phyloP scores from a whole-genome alignment of 345 rosid genomes.

The Excoecaria cochinchinensis region DNA sequence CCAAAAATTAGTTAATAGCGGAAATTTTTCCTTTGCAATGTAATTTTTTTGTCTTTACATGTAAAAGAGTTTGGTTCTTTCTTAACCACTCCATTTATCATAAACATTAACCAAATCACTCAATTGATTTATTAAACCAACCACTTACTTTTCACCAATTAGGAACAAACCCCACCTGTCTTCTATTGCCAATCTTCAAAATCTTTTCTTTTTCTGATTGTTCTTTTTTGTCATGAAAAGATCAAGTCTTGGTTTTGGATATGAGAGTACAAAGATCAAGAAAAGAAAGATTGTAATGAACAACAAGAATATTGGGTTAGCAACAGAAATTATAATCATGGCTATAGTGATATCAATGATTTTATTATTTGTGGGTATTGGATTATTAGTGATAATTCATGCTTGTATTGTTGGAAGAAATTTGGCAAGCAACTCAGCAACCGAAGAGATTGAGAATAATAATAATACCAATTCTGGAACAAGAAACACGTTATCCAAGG shows the following conservation, averaged over 20 bases:
- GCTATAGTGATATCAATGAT: conserved; percentile 32
- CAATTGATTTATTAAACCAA: conserved; percentile 2
- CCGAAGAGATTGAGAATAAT: background rate
- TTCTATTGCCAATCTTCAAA: background rate
- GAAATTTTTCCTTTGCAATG: background rate
- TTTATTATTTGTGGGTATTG: conserved; percentile 42
- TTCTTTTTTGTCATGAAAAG: background rate
- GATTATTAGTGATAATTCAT: conserved; percentile 40
- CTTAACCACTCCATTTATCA: conserved; percentile 31
- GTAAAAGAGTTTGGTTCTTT: background rate
- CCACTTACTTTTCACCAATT: background rate
- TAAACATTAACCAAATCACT: conserved; percentile 13
- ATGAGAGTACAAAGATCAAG: background rate
- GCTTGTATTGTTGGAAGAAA: conserved; percentile 42
- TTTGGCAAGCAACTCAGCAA: conserved; percentile 16
- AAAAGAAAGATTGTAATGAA: conserved; percentile 18
- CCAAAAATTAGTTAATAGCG: no score
- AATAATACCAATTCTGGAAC: background rate
- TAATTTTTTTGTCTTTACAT: conserved; percentile 10
- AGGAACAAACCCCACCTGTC: background rate
- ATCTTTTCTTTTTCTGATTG: background rate
- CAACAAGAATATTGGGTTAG: conserved; percentile 4
- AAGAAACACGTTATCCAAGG: conserved; percentile 35
- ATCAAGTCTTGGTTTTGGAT: background rate
- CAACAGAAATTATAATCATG: conserved; percentile 28